Evolutionary conservation across 805 yeast species (phyloP), one percentile per base, ranked within the genome.

Genomic region (Saccharomycopsis amapae): DNA sequence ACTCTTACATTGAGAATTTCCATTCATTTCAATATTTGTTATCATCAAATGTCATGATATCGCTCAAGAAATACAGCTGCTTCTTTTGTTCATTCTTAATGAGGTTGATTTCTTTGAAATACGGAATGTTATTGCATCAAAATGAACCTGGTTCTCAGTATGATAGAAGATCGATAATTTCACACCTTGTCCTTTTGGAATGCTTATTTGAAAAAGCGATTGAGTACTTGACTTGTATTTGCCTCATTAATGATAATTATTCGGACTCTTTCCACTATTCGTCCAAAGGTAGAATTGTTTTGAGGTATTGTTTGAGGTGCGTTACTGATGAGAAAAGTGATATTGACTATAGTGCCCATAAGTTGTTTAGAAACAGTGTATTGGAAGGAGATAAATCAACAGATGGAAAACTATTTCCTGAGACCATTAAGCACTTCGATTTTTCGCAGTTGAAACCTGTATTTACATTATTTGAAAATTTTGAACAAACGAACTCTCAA

Each of bases 51-150:
- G 6, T n/a, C 22, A 28, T 36, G 6, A 4, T 25, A 15, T 13
- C 35, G 2, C 32, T 43, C 15, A 20, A 32, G 15, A 49, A 46
- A 20, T 17, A 24, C 26, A 25, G 50, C n/a, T 28, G 18, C 3
- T 45, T 42, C 17, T 33, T 40, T 25, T 40, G 42, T 20, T 40
- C 49, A 10, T 24, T 38, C 10, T 17, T 41, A n/a, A 45, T 42
- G 17, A 31, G 52, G 10, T 26, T 46, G 13, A 13, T 49, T 25
- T 36, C 50, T 6, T 19, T 34, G 13, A 40, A 42, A 32, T 46
- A 45, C 38, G 37, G 26, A n/a, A 13, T 33, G 18, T 13, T 22
- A 23, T n/a, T 18, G 23, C 15, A 3, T 18, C 7, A 32, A 39
- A 19, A 19, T 35, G 25, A 26, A 13, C 9, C 19, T 15, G 30